Evolutionary conservation across 495 filamentous ascomycete species (phyloP).

Genomic region (Hypoxylon perforatum): DNA sequence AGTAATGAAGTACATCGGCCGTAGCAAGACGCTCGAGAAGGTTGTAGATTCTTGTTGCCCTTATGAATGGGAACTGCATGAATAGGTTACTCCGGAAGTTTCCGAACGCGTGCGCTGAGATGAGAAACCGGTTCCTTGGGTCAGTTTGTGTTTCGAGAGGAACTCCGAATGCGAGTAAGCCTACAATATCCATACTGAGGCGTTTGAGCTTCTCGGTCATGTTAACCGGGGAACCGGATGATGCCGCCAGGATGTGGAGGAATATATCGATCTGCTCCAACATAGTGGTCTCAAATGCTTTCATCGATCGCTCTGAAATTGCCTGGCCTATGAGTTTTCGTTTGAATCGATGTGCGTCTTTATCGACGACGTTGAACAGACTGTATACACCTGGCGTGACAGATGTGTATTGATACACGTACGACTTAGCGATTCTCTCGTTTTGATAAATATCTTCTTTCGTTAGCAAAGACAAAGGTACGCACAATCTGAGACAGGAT

Average conservation of each 20-base stretch:
- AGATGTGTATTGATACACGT: neutral
- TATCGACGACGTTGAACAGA: conserved; percentile 21
- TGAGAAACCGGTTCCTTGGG: conserved; percentile 11
- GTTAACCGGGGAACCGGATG: neutral
- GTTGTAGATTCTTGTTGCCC: neutral
- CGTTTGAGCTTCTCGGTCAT: conserved; percentile 17
- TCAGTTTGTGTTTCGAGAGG: conserved; percentile 19
- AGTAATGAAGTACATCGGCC: neutral
- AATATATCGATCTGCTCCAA: conserved; percentile 14
- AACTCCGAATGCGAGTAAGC: conserved; percentile 22
- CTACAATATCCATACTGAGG: conserved; percentile 24
- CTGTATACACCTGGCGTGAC: neutral
- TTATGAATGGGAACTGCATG: conserved; percentile 11
- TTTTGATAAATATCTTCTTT: conserved; percentile 13
- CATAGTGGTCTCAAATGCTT: conserved; percentile 16
- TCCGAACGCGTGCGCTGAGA: neutral
- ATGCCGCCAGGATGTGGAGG: conserved; percentile 32
- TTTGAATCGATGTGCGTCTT: conserved; percentile 6
- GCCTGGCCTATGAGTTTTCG: conserved; percentile 15
- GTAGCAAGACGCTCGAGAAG: neutral
- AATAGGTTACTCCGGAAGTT: conserved; percentile 10
- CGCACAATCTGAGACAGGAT: conserved; percentile 2
- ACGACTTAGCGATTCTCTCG: conserved; percentile 1
- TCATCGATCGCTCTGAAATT: conserved; percentile 17
- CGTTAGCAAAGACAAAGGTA: neutral